A percentile compares a stretch with the other conserved stretches of the same genome.
phyloP scores from a whole-genome alignment of 2,329 filamentous ascomycete species.

The Karstenula rhodostoma region DNA sequence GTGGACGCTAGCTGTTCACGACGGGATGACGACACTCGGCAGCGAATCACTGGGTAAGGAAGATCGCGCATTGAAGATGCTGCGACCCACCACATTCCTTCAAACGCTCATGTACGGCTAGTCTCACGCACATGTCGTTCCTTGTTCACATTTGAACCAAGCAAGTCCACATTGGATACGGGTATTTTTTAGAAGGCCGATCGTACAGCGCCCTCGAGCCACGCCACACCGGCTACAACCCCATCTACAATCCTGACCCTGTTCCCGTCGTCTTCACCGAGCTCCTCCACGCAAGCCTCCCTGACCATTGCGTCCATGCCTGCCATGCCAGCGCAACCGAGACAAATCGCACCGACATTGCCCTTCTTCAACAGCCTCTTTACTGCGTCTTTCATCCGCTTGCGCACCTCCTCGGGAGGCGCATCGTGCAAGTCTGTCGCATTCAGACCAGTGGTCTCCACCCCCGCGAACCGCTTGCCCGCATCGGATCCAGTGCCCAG shows the following conservation, averaged over 20 bases:
- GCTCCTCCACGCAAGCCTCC: constrained; percentile 69
- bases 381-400: constrained; percentile 74
- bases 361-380: constrained; percentile 66
- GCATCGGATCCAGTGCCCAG: constrained; percentile 60
- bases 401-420: constrained; percentile 68
- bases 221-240: constrained; percentile 72
- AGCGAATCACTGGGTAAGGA: not conserved
- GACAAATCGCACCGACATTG: constrained; percentile 72
- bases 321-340: constrained; percentile 92
- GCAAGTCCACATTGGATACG: too few species aligned
- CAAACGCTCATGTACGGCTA: too few species aligned
- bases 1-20: not conserved
- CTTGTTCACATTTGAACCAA: too few species aligned
- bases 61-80: not conserved
- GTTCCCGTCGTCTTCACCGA: constrained; percentile 66
- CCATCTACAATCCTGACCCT: constrained; percentile 80
- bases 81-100: not conserved
- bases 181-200: constrained; percentile 40
- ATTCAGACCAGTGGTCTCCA: constrained; percentile 81
- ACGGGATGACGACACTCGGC: constrained; percentile 5
- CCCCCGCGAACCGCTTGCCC: constrained; percentile 72
- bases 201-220: constrained; percentile 63
- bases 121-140: too few species aligned
- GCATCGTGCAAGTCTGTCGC: constrained; percentile 81
- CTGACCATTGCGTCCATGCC: constrained; percentile 82